Percentiles rank a stretch among this genome's conserved stretches.
Evolutionary conservation across 2,329 filamentous ascomycete species (phyloP).

Genomic region (Ophiostoma himal-ulmi): DNA sequence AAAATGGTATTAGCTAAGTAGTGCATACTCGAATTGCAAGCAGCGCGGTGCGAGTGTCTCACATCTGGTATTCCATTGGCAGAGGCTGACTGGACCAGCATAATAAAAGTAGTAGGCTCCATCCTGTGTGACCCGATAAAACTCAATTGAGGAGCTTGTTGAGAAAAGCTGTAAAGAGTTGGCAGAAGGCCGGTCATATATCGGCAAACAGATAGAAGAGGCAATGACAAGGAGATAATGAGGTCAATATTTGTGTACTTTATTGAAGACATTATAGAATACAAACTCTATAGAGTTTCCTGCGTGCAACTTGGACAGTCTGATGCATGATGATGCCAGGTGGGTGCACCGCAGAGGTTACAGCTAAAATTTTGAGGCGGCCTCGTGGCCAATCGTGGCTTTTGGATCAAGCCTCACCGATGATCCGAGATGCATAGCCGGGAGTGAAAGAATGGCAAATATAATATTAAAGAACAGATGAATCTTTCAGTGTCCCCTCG

Average conservation of each 20-base stretch:
- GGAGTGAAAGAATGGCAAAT: background rate
- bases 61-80: background rate
- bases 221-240: too few species aligned
- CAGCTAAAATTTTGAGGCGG: background rate
- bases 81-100: background rate
- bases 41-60: background rate
- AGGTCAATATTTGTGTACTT: background rate
- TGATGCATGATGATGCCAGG: slow-evolving; percentile 2
- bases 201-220: too few species aligned
- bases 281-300: too few species aligned
- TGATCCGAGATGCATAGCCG: background rate
- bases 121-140: background rate
- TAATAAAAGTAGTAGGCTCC: background rate
- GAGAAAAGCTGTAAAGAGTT: background rate
- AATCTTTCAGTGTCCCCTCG: background rate
- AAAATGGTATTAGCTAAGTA: background rate
- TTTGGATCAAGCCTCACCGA: background rate
- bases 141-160: background rate
- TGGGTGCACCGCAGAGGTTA: background rate
- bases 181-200: background rate
- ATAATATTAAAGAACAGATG: background rate
- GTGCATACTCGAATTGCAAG: background rate
- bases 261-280: background rate
- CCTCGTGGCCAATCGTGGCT: background rate
- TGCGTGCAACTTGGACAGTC: background rate